These are phyloP conservation scores for Aspergillus sp. DNA, from an alignment of 2,329 filamentous ascomycete species.

Conservation along the genomic window DNA sequence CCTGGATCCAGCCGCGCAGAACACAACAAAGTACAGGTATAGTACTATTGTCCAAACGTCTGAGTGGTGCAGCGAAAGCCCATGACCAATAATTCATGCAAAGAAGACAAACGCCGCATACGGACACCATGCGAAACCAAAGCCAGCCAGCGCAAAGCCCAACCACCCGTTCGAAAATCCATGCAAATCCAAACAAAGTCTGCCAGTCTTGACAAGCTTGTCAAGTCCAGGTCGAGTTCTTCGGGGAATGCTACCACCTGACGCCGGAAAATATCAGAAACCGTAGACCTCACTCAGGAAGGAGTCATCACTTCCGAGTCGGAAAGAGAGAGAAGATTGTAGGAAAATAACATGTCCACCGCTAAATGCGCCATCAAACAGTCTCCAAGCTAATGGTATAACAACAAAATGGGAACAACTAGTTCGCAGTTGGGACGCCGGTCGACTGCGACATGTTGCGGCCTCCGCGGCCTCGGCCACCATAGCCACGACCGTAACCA, in stretches of 20 bases:
- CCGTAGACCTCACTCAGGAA: conserved; percentile 19
- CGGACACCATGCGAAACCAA: conserved; percentile 17
- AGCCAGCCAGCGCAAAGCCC: conserved; percentile 12
- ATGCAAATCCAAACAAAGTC: conserved; percentile 20
- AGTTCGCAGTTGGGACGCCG: conserved; percentile 37
- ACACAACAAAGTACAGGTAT: conserved; percentile 8
- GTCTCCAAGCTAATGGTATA: conserved; percentile 10
- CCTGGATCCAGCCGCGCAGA: background rate
- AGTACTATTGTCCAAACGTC: conserved; percentile 17
- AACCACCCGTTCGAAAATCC: conserved; percentile 18
- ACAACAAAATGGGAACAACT: conserved; percentile 16
- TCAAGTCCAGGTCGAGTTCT: conserved; percentile 26
- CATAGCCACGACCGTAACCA: conserved; percentile 47
- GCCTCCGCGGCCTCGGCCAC: conserved; percentile 35
- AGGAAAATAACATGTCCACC: conserved; percentile 16
- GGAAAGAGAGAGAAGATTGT: conserved; percentile 18
- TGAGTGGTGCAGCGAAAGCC: conserved; percentile 16
- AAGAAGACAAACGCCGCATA: conserved; percentile 17
- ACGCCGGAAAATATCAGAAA: conserved; percentile 22
- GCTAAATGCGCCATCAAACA: conserved; percentile 19
- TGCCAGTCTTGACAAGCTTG: conserved; percentile 22
- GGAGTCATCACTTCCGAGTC: conserved; percentile 22
- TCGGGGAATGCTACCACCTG: conserved; percentile 24
- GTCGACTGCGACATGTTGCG: conserved; percentile 39
- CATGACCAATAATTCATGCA: conserved; percentile 17